Evolutionary conservation across 1,139 yeast genomes (phyloP), one percentile per base, ranked within the genome.

Genomic region (Candida pseudoviswanathii): DNA sequence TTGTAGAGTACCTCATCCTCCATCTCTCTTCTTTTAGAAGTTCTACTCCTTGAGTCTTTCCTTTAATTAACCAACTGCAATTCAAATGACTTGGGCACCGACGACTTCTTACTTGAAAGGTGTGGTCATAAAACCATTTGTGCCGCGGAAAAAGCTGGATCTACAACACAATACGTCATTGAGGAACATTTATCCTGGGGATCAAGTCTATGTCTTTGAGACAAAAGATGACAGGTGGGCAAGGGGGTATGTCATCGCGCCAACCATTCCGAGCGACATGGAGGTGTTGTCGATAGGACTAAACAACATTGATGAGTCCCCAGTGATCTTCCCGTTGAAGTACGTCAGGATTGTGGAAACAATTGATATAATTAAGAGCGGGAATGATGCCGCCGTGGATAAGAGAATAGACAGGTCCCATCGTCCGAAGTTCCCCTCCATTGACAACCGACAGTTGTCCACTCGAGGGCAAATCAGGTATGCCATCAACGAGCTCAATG

Each of bases 161-260:
- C 66, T 67, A 36, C 65, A 75, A 50, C 62, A 58, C 48, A 73
- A 71, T 54, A 69, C 63, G 2, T 62, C 65, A 56, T 80, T 79
- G 65, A 72, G 70, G 53, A 82, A 86, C 58, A 65, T 89, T 47
- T 85, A 84, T 61, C 86, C 90, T 24, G 97, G 97, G 34, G 96
- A 90, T 63, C 89, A 86, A 55, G 84, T 89, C 29, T 89, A 81
- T 64, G 73, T 89, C 31, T 88, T 90, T 62, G 97, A 90, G 65
- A 75, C 84, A 27, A 80, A 80, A 56, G 72, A 72, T 43, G 74
- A 75, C 10, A 80, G 80, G 53, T 89, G 96, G 96, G 91, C 85
- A 34, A 77, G 96, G 60, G 96, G 92, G 22, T 89, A 89, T 65
- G 75, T 81, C 4, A 72, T 83, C 40, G 60, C 78, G 41, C 79